These are phyloP conservation scores for Hemileccinum impolitum DNA, from an alignment of 768 basidiomycete genomes.

Conservation along the genomic window DNA sequence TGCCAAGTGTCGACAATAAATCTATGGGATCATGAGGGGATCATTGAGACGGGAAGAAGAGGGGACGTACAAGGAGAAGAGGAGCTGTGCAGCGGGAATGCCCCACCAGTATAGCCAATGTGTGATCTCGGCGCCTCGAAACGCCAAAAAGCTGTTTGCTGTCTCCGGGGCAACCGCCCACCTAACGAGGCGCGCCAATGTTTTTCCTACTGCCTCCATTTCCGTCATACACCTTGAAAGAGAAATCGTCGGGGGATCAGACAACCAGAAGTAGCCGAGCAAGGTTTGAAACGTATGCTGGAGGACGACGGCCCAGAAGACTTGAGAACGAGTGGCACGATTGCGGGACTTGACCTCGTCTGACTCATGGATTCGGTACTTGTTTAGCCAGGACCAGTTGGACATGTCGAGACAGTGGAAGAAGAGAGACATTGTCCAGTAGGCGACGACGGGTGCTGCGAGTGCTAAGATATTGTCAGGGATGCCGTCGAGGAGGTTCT, in stretches of 20 bases:
- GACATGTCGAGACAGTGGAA: conserved; percentile 84
- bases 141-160: conserved; percentile 35
- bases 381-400: conserved; percentile 72
- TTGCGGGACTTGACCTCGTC: conserved; percentile 74
- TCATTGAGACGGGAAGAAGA: no score
- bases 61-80: conserved; percentile 75
- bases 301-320: conserved; percentile 75
- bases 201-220: conserved; percentile 40
- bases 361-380: conserved; percentile 85
- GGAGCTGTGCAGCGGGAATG: conserved; percentile 68
- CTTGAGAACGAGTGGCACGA: conserved; percentile 64
- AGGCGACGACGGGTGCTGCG: conserved; percentile 70
- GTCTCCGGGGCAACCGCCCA: conserved; percentile 41
- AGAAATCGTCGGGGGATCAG: conserved; percentile 35
- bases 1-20: conserved; percentile 98
- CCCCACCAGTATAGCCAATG: conserved; percentile 91
- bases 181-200: conserved; percentile 38
- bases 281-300: conserved; percentile 86
- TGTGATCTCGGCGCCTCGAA: conserved; percentile 42
- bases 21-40: conserved; percentile 38
- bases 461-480: conserved; percentile 73
- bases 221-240: conserved; percentile 39
- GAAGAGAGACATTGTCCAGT: conserved; percentile 78
- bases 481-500: conserved; percentile 49
- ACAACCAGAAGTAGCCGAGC: conserved; percentile 68